Base-by-base conservation (phyloP, 805 yeast species). In the Wickerhamiella lipophila region DNA sequence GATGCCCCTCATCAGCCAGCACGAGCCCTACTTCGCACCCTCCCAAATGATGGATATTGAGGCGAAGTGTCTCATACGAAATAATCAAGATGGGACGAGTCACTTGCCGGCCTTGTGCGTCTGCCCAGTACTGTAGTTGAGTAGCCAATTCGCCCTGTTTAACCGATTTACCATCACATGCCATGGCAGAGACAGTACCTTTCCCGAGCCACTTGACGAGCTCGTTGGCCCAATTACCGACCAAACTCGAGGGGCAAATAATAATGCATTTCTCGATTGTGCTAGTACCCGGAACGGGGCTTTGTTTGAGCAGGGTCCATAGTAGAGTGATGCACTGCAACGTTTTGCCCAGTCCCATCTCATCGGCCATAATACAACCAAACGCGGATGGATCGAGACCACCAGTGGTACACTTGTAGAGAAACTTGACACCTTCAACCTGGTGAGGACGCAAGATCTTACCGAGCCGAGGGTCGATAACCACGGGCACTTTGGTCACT, bases 291-390 rank as follows among this genome's bases (percentile, higher is more conserved):
- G 85, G 85, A 47, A 88, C 75, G 1, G 97, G 97, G 7, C 95
- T 80, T 62, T 89, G 98, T 53, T 76, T 77, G 44, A 89, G 69
- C 44, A 89, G 63, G 0, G 96, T 89, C 97, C 97, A 89, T 83
- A 88, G 73, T 27, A 89, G 69, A 0, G 96, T 73, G 29, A 89
- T 73, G 63, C 97, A 89, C 62, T 86, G 96, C 22, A 86, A 69
- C 0, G 96, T 86, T 61, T 86, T 86, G 22, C 96, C 96, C 35
- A 86, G 69, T 3, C 96, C 96, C 96, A 87, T 87, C 64, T 84
- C 96, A 66, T 87, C 96, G 0, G 96, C 96, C 97, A 89, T 89
- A 46, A 89, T 89, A 60, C 96, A 89, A 2, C 98, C 98, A 59
- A 82, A 78, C 0, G 96, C 96, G 29, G 81, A 71, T 1, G 58